phyloP scores from a whole-genome alignment of 257 asterid species.

The Solanum infundibuliforme region DNA sequence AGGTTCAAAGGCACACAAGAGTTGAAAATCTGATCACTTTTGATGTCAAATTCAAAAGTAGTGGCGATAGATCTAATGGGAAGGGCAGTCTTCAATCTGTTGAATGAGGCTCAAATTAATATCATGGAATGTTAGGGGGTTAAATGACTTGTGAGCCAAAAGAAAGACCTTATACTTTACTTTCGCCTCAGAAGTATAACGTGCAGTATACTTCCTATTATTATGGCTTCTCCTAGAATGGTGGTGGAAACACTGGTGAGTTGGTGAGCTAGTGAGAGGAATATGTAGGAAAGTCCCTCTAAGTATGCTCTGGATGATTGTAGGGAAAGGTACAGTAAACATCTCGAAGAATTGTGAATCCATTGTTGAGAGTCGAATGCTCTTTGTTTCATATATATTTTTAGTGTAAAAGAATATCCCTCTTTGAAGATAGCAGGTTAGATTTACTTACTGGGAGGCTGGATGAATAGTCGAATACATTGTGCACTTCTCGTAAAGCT shows the following conservation, averaged over 20 bases:
- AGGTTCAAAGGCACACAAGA: not conserved
- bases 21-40: not conserved
- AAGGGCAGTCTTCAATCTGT: not conserved
- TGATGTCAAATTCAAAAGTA: not conserved
- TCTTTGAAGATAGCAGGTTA: not conserved
- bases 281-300: not conserved
- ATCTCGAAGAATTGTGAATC: not conserved
- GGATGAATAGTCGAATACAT: not conserved
- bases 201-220: not conserved
- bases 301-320: not conserved
- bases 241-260: not conserved
- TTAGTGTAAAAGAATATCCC: not conserved
- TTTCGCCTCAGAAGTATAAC: not conserved
- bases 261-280: not conserved
- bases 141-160: not conserved
- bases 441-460: not conserved
- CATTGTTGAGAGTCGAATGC: not conserved
- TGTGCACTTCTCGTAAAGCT: not conserved
- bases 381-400: not conserved
- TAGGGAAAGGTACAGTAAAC: not conserved
- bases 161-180: not conserved
- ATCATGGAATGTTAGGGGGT: not conserved
- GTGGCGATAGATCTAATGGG: not conserved
- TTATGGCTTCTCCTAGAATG: not conserved
- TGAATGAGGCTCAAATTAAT: not conserved